Percentiles rank a stretch among this genome's conserved stretches.
These are phyloP conservation scores for Cercospora brassicicola DNA, from an alignment of 2,329 filamentous ascomycete species.

Conservation along the genomic window DNA sequence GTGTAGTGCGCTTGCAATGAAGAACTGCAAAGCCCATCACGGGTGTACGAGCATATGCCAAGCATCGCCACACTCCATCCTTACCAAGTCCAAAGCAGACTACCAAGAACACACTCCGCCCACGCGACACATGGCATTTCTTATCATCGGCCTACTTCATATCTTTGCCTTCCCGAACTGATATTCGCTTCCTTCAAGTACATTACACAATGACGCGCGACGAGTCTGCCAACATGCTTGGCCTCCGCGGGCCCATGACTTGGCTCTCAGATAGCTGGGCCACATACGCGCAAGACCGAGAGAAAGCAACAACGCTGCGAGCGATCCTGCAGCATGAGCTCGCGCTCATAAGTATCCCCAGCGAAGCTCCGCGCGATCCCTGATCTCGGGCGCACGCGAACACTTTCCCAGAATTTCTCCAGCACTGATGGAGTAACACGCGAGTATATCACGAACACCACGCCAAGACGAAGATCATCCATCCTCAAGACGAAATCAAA, in stretches of 20 bases:
- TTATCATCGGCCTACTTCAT: neutral
- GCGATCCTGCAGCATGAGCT: neutral
- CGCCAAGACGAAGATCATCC: neutral
- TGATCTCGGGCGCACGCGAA: neutral
- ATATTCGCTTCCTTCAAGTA: neutral
- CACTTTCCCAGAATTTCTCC: neutral
- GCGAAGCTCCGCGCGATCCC: neutral
- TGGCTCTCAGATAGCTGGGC: neutral
- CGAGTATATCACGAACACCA: neutral
- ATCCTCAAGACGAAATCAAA: neutral
- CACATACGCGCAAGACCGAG: neutral
- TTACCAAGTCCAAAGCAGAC: neutral
- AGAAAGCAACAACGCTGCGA: neutral
- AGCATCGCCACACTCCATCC: neutral
- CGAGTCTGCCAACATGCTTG: conserved; percentile 8
- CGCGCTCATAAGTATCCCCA: neutral
- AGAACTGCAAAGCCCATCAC: neutral
- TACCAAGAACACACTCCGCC: neutral
- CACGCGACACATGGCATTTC: conserved; percentile 3
- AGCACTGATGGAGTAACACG: neutral
- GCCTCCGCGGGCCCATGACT: conserved; percentile 2
- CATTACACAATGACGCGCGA: conserved; percentile 9
- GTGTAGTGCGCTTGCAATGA: neutral
- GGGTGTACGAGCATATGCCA: neutral
- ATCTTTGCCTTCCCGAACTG: neutral